Evolutionary conservation across 2,329 filamentous ascomycete genomes (phyloP), one percentile per base, ranked within the genome.

Genomic region (Septoria linicola): DNA sequence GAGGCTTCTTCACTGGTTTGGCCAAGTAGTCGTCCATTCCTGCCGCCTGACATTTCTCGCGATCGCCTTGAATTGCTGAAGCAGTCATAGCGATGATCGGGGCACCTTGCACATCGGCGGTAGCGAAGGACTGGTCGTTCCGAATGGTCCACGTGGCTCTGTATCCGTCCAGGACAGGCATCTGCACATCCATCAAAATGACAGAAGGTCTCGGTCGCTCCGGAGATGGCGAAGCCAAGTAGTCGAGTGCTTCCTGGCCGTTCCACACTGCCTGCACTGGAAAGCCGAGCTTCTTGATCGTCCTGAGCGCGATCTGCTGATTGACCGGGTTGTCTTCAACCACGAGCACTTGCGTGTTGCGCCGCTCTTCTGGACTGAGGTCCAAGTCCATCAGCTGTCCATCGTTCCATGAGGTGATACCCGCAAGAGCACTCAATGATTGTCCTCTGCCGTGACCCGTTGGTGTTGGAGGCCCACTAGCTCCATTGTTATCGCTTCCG

Each of bases 31-130:
- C 85, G 59, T 89, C 85, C 87, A 89, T 89, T 25, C 87, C 87
- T 7, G 85, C 84, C 54, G 77, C 78, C 53, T 80, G 79, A 64
- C 86, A 89, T 64, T 88, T 89, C 65, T 89, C 86, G 41, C 79
- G 76, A 62, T 90, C 87, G 3, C 87, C 87, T 64, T 88, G 84
- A 34, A 89, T 89, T 0, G 87, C 87, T 3, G 83, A 87, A 3
- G 86, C 87, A 0, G 87, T 90, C 84, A 90, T 88, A n/a, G 87
- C 87, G 31, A 90, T 83, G 43, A 90, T 88, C 0, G 86, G 86
- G 4, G 88, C 83, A 36, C 83, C 75, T 48, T 77, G 74, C 3
- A 80, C 66, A 14, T 70, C 68, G 1, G 82, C 74, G 45, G 80
- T 77, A 34, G 78, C 82, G 69, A 87, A 89, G 0, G 85, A 83